These are phyloP conservation scores for Phyllosticta citrichinensis DNA, from an alignment of 2,329 filamentous ascomycete species.

Conservation along the genomic window DNA sequence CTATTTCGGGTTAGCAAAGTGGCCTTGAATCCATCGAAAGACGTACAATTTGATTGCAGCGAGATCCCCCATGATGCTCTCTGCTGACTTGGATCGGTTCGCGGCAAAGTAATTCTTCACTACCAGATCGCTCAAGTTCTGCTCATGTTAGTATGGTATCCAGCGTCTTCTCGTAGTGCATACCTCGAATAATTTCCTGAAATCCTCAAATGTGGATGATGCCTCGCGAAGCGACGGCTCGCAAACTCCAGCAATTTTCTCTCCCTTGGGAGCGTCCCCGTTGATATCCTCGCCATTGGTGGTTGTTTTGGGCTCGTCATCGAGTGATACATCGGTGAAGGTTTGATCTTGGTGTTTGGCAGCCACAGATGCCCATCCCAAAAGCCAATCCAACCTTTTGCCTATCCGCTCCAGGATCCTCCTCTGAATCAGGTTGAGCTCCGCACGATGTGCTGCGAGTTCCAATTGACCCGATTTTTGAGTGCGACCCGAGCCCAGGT, in stretches of 20 bases:
- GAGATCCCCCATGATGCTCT: constrained; percentile 72
- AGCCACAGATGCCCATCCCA: constrained; percentile 53
- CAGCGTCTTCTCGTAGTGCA: background rate
- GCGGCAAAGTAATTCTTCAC: constrained; percentile 75
- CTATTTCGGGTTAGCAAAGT: constrained; percentile 67
- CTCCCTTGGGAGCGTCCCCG: constrained; percentile 10
- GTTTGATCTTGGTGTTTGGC: constrained; percentile 17
- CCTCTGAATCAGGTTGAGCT: constrained; percentile 69
- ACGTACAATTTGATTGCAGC: constrained; percentile 65
- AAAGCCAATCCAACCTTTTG: constrained; percentile 60
- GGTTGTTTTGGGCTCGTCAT: constrained; percentile 13
- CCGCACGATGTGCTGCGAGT: constrained; percentile 70
- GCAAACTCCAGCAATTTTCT: constrained; percentile 20
- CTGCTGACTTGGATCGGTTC: constrained; percentile 65
- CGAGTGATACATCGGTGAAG: constrained; percentile 29
- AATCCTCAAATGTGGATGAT: constrained; percentile 27
- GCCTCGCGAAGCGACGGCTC: constrained; percentile 22
- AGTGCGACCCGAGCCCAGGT: background rate
- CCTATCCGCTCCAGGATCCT: constrained; percentile 70
- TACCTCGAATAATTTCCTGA: constrained; percentile 33
- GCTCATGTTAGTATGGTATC: constrained; percentile 22
- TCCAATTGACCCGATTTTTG: constrained; percentile 59
- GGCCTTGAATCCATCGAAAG: constrained; percentile 45
- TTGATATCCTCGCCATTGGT: constrained; percentile 12
- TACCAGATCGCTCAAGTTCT: constrained; percentile 74